These are phyloP conservation scores for Penicillium bovifimosum DNA, from an alignment of 495 filamentous ascomycete species.

Conservation along the genomic window DNA sequence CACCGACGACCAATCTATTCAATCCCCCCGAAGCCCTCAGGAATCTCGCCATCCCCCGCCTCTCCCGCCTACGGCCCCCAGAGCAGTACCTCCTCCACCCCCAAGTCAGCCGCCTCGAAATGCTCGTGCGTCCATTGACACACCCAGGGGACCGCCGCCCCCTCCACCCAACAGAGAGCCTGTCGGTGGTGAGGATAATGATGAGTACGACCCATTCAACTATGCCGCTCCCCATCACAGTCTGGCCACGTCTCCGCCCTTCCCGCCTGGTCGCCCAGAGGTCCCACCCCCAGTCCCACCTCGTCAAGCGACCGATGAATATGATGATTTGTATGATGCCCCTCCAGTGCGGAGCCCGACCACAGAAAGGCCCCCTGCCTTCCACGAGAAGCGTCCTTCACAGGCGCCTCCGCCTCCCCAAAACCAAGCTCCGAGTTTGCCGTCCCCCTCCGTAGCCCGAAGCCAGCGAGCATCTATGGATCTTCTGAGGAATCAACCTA, in stretches of 20 bases:
- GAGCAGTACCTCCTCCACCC: conserved; percentile 51
- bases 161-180: conserved; percentile 42
- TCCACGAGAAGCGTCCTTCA: conserved; percentile 28
- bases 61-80: conserved; percentile 47
- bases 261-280: conserved; percentile 22
- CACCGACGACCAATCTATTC: conserved; percentile 48
- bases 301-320: conserved; percentile 31
- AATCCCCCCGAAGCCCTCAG: conserved; percentile 45
- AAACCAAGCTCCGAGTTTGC: conserved; percentile 34
- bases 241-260: conserved; percentile 20
- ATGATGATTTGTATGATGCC: conserved; percentile 49
- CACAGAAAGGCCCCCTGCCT: conserved; percentile 41
- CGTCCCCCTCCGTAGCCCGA: conserved; percentile 40
- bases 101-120: conserved; percentile 45
- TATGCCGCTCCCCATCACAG: conserved; percentile 50
- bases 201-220: conserved; percentile 71
- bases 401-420: conserved; percentile 28
- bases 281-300: conserved; percentile 28
- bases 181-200: conserved; percentile 48
- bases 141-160: conserved; percentile 65
- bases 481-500: conserved; percentile 45
- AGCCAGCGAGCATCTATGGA: conserved; percentile 65
- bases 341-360: conserved; percentile 44
- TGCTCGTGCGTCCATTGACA: conserved; percentile 54
- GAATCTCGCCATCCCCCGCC: conserved; percentile 52